Evolutionary conservation across 257 asterid genomes (phyloP), one percentile per base, ranked within the genome.

Genomic region (Anisodus tanguticus): DNA sequence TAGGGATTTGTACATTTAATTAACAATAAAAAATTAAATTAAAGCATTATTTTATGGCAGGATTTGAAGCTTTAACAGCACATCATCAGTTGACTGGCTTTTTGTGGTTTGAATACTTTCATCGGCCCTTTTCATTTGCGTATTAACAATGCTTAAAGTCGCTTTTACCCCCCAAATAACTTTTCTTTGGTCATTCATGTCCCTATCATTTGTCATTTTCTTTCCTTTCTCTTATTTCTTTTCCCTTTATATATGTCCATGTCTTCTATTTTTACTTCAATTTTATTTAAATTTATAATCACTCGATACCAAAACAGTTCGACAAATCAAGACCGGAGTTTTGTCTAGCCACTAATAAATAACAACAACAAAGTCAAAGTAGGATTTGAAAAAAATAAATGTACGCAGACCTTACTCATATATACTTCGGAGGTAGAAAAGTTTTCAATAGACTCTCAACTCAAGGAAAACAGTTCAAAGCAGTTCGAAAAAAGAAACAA

Each of bases 21-120:
- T 12, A 62, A 6, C 6, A 58, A 82, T 47, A 76, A 26, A 31
- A 15, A 8, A 43, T 4, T 51, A 3, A 13, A 10, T 11, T 12
- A 19, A 37, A 15, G 67, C 41, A 84, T 81, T 87, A 68, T 84
- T 84, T 80, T 63, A 80, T 80, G 19, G 77, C 71, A 67, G 71
- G 83, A 37, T 26, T 71, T 53, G 82, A 84, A 70, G 85, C 89
- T 87, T 87, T 87, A 81, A 67, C 84, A 81, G 89, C 89, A 81
- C 82, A 84, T 82, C 74, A 49, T 22, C 68, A 13, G 74, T 87
- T 87, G 86, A 87, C 88, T 62, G 81, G 55, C 84, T 79, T 78
- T 82, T 82, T 9, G 53, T 51, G 57, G 72, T 51, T 85, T 77
- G 82, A 77, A 77, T 77, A 77, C 41, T 51, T 76, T 76, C 64